Percentiles rank a stretch among this genome's conserved stretches.
Conservation (phyloP, 179 eudicot species). For the Heliamphora pulchella region DNA sequence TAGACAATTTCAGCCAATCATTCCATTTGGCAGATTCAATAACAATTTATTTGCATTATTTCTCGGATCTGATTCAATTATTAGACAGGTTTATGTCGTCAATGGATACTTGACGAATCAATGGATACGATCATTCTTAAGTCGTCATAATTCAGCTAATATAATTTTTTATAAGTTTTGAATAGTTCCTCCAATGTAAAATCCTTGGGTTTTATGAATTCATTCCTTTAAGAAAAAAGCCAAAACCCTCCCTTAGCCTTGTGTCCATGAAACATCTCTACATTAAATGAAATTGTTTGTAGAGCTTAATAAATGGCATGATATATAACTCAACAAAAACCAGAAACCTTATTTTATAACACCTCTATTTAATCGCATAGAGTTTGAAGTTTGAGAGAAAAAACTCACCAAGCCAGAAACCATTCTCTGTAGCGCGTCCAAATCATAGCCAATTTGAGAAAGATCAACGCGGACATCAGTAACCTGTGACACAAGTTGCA, state of each 20-base stretch:
- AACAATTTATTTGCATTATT: no score
- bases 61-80: not conserved
- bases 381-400: constrained; percentile 4
- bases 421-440: constrained; percentile 45
- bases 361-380: not conserved
- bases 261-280: not conserved
- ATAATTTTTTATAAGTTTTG: not conserved
- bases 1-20: constrained; percentile 3
- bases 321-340: constrained; percentile 12
- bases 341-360: not conserved
- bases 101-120: not conserved
- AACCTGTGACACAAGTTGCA: constrained; percentile 50
- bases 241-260: not conserved
- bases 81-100: not conserved
- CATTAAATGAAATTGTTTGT: not conserved
- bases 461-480: constrained; percentile 54
- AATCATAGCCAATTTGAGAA: constrained; percentile 44
- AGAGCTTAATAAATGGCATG: not conserved
- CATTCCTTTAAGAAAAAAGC: not conserved
- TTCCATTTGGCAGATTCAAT: not conserved
- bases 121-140: not conserved
- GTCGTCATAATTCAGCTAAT: no score
- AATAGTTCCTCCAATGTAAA: constrained; percentile 3
- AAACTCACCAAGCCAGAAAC: constrained; percentile 67
- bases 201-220: not conserved